Conservation (phyloP, 768 basidiomycete species). For the Dentipellis sp. region DNA sequence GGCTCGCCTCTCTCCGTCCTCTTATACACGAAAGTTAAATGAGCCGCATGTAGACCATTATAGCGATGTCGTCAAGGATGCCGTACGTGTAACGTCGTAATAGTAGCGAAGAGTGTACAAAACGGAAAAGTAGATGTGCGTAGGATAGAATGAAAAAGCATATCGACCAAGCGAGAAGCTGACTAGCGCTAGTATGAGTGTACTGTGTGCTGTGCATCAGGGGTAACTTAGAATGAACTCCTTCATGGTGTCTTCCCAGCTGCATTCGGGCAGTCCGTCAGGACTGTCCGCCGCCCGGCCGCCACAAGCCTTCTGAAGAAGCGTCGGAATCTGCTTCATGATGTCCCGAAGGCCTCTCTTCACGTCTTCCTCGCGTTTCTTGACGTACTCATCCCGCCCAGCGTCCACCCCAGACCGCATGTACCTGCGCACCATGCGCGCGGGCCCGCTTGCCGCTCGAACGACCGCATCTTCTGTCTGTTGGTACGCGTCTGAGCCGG, state of each 20-base stretch:
- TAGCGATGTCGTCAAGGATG: too few species aligned
- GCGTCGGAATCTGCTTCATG: conserved; percentile 22
- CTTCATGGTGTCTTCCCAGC: conserved; percentile 56
- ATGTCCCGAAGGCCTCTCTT: conserved; percentile 22
- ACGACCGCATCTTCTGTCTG: conserved; percentile 33
- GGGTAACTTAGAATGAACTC: conserved; percentile 55
- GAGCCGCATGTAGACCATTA: too few species aligned
- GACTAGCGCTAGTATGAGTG: too few species aligned
- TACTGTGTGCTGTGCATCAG: conserved; percentile 21
- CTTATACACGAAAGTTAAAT: too few species aligned
- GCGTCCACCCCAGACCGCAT: conserved; percentile 3
- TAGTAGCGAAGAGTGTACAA: not conserved
- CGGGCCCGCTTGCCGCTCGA: conserved; percentile 21
- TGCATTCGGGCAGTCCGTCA: conserved; percentile 37
- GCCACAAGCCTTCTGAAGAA: conserved; percentile 36
- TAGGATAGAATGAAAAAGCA: not conserved
- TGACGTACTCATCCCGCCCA: conserved; percentile 2
- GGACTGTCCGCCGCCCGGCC: conserved; percentile 21
- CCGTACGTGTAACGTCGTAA: not conserved
- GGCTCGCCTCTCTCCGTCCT: too few species aligned
- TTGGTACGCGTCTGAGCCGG: conserved; percentile 32
- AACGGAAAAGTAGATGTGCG: not conserved
- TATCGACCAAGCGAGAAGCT: too few species aligned
- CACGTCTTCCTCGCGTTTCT: conserved; percentile 16
- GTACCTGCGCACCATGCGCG: conserved; percentile 9